These are phyloP conservation scores for Mrakiaceae sp. DNA, from an alignment of 1,284 basidiomycete species.

Conservation along the genomic window DNA sequence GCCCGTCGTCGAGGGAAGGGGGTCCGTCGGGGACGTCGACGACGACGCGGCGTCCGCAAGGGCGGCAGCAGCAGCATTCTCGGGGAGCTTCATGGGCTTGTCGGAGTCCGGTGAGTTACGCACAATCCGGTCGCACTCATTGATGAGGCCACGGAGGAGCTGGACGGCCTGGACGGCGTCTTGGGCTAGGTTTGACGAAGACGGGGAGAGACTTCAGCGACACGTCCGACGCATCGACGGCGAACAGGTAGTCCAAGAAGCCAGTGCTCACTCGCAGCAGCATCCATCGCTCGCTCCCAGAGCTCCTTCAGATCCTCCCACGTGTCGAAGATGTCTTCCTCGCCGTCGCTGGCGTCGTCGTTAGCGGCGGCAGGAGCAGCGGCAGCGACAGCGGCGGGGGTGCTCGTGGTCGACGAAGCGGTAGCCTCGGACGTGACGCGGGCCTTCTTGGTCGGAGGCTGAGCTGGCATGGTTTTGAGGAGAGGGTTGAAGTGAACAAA, in stretches of 20 bases:
- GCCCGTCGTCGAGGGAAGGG: background rate
- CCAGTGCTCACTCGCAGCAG: background rate
- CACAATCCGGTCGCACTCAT: slow-evolving; percentile 11
- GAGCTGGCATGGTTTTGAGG: too few species aligned
- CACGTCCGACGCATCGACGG: background rate
- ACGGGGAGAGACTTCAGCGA: background rate
- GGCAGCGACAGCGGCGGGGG: too few species aligned
- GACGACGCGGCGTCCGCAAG: background rate
- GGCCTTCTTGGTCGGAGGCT: too few species aligned
- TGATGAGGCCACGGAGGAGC: slow-evolving; percentile 9
- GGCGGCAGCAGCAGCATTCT: background rate
- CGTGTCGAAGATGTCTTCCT: background rate
- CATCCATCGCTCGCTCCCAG: slow-evolving; percentile 5
- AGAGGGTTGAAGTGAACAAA: too few species aligned
- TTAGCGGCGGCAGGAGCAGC: background rate
- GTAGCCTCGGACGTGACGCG: too few species aligned
- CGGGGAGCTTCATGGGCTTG: background rate
- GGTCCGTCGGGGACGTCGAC: background rate
- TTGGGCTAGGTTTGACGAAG: background rate
- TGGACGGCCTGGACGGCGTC: slow-evolving; percentile 2
- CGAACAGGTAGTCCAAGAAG: background rate
- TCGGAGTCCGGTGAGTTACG: slow-evolving; percentile 8
- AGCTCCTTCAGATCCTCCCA: slow-evolving; percentile 12
- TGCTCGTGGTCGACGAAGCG: too few species aligned
- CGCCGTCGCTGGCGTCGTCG: background rate